A percentile compares a stretch with the other conserved stretches of the same genome.
Evolutionary conservation across 1,284 basidiomycete genomes (phyloP).

Genomic region (Lentinus polychrous): DNA sequence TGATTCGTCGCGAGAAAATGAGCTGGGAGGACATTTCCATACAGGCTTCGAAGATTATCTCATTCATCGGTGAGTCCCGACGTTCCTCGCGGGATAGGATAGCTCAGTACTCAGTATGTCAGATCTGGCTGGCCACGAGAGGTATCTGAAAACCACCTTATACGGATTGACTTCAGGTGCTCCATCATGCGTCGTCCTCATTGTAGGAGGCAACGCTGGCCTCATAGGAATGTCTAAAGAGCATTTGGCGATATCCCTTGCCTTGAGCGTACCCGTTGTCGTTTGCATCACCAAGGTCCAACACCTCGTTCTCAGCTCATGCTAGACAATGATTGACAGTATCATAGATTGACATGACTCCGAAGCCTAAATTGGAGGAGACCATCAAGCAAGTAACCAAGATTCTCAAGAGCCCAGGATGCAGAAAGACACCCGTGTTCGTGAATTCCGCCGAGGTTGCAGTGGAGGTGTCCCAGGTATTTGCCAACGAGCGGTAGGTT

Average conservation of each 20-base stretch:
- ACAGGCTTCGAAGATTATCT: conserved; percentile 88
- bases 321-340: not conserved
- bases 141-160: conserved; percentile 89
- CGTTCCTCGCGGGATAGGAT: not conserved
- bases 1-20: conserved; percentile 75
- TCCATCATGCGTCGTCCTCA: conserved; percentile 93
- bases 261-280: conserved; percentile 88
- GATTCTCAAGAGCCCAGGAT: conserved; percentile 91
- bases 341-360: conserved; percentile 93
- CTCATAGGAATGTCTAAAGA: conserved; percentile 98
- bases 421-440: conserved; percentile 78
- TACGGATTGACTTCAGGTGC: conserved; percentile 93
- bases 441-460: conserved; percentile 71
- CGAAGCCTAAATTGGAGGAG: conserved; percentile 82
- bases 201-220: conserved; percentile 94
- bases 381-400: conserved; percentile 92
- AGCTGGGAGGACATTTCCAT: conserved; percentile 96
- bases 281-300: conserved; percentile 90
- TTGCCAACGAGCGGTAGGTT: conserved; percentile 59
- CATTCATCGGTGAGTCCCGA: conserved; percentile 72
- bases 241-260: conserved; percentile 91
- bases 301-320: not conserved
- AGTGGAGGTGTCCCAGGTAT: conserved; percentile 69
- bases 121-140: conserved; percentile 90
- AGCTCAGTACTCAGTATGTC: not conserved